Evolutionary conservation across 2,329 filamentous ascomycete species (phyloP).

Genomic region (Ilyonectria destructans): DNA sequence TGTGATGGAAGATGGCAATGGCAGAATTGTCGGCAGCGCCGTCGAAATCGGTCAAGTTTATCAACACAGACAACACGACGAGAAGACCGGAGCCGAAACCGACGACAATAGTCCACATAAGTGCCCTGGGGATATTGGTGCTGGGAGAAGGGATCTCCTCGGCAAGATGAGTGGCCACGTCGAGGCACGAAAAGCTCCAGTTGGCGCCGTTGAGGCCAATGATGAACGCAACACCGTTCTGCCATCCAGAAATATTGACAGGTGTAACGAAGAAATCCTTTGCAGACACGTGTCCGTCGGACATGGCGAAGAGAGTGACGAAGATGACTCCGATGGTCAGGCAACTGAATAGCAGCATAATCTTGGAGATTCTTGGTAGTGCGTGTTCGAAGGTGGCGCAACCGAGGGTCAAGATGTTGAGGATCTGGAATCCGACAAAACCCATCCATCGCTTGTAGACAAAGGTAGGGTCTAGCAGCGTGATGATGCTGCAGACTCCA

Average conservation of each 20-base stretch:
- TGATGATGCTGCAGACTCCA: constrained; percentile 43
- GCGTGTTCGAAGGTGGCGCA: constrained; percentile 45
- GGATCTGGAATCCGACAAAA: constrained; percentile 47
- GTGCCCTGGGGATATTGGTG: constrained; percentile 44
- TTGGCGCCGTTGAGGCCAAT: constrained; percentile 51
- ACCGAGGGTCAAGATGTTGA: constrained; percentile 44
- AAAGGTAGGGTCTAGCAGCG: constrained; percentile 44
- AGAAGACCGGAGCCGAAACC: constrained; percentile 43
- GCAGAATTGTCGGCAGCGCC: constrained; percentile 42
- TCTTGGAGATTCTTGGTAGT: constrained; percentile 47
- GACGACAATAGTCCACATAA: constrained; percentile 47
- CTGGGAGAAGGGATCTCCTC: constrained; percentile 50
- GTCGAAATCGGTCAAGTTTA: constrained; percentile 40
- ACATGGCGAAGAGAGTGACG: constrained; percentile 49
- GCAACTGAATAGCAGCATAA: constrained; percentile 48
- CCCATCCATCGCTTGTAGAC: constrained; percentile 49
- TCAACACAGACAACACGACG: constrained; percentile 40
- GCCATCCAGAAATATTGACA: constrained; percentile 48
- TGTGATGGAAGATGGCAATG: constrained; percentile 42
- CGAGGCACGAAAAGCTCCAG: constrained; percentile 52
- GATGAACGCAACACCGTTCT: constrained; percentile 49
- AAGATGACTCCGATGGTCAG: constrained; percentile 44
- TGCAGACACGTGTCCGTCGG: constrained; percentile 33
- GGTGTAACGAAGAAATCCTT: constrained; percentile 43
- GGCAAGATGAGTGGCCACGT: constrained; percentile 48